Conservation (phyloP, 1,139 yeast genomes). For the Diutina rugosa region DNA sequence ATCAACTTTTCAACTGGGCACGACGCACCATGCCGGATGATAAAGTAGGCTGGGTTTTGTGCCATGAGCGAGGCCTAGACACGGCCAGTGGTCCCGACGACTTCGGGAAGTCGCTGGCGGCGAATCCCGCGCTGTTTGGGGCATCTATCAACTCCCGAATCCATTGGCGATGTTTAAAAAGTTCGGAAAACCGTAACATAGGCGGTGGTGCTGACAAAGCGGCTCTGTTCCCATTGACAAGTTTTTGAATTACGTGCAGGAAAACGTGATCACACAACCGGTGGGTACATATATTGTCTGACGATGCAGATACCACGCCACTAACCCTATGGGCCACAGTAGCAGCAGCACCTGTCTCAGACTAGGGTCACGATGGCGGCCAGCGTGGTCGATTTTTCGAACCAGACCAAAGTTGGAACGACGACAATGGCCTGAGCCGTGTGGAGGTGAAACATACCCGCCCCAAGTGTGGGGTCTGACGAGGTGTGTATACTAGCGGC, state of each 20-base stretch:
- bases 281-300: not conserved
- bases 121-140: too few species aligned
- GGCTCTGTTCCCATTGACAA: not conserved
- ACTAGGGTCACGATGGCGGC: not conserved
- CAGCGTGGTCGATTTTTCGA: too few species aligned
- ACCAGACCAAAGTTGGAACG: too few species aligned
- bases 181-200: too few species aligned
- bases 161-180: too few species aligned
- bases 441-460: too few species aligned
- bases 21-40: not conserved
- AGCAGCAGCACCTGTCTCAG: not conserved
- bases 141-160: too few species aligned
- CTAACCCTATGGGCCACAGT: not conserved
- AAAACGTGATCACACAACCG: not conserved
- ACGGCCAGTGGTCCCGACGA: too few species aligned
- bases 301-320: not conserved
- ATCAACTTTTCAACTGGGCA: not conserved
- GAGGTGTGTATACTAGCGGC: not conserved
- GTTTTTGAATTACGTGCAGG: not conserved
- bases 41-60: not conserved
- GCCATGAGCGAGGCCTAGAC: not conserved
- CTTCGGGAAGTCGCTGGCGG: too few species aligned
- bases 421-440: too few species aligned
- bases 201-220: not conserved
- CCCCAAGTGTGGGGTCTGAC: not conserved